Conservation (phyloP, 495 filamentous ascomycete genomes). For the Hypoxylon trugodes region DNA sequence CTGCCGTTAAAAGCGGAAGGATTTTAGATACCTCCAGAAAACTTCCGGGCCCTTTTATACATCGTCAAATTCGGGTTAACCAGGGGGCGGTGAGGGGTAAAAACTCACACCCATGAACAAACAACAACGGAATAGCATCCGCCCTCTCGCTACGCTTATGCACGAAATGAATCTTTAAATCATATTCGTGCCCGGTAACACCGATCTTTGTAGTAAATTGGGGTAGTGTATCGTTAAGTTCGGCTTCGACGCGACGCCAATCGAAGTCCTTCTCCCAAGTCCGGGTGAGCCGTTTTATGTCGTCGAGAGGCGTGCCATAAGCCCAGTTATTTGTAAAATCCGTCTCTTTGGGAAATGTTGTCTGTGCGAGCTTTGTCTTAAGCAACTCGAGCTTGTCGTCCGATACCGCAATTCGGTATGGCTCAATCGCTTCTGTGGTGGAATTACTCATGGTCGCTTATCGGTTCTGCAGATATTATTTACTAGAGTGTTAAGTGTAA, state of each 20-base stretch:
- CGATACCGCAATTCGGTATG: conserved; percentile 38
- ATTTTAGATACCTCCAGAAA: conserved; percentile 74
- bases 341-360: conserved; percentile 42
- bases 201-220: conserved; percentile 59
- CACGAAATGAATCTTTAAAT: conserved; percentile 57
- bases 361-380: conserved; percentile 24
- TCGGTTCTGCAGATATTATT: background rate
- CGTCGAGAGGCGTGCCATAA: conserved; percentile 37
- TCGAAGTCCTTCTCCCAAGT: conserved; percentile 36
- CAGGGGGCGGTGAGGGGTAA: background rate
- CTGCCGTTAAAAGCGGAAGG: conserved; percentile 60
- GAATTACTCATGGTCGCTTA: background rate
- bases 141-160: conserved; percentile 55
- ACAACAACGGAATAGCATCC: conserved; percentile 62
- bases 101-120: conserved; percentile 67
- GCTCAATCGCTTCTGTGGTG: conserved; percentile 15
- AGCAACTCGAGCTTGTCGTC: conserved; percentile 29
- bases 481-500: background rate
- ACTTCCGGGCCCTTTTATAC: conserved; percentile 67
- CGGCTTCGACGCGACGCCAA: conserved; percentile 48
- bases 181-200: conserved; percentile 47
- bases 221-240: conserved; percentile 57
- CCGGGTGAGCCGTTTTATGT: conserved; percentile 26
- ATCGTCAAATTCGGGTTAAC: too few species aligned
- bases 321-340: conserved; percentile 33